Evolutionary conservation across 1,284 basidiomycete genomes (phyloP).

Genomic region (Boletus sp.): DNA sequence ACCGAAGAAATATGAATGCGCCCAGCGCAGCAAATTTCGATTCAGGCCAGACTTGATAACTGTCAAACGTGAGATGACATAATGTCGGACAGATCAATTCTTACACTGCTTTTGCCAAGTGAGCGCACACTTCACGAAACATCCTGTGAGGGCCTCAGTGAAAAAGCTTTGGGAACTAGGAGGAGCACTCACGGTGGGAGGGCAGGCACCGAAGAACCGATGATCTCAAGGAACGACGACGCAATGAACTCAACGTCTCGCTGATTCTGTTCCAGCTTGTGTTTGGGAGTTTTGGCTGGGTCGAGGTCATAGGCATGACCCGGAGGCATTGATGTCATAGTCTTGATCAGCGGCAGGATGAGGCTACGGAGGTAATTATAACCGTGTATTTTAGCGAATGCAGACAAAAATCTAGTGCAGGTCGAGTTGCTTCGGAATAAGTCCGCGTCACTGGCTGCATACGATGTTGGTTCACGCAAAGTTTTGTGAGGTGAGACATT

Average conservation of each 20-base stretch:
- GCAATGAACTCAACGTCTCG: conserved; percentile 73
- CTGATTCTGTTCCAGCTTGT: conserved; percentile 68
- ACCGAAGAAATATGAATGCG: conserved; percentile 88
- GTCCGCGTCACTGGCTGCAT: conserved; percentile 67
- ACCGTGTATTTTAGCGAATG: conserved; percentile 82
- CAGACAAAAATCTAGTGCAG: conserved; percentile 78
- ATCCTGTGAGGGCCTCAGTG: conserved; percentile 47
- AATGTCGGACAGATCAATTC: conserved; percentile 26
- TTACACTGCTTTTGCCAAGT: conserved; percentile 80
- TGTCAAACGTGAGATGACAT: conserved; percentile 22
- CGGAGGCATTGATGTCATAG: conserved; percentile 67
- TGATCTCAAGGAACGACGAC: conserved; percentile 71
- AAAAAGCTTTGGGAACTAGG: not conserved
- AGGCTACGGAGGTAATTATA: conserved; percentile 83
- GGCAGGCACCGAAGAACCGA: conserved; percentile 65
- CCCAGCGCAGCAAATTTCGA: conserved; percentile 84
- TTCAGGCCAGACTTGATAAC: conserved; percentile 70
- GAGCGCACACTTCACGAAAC: conserved; percentile 83
- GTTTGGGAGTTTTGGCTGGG: conserved; percentile 56
- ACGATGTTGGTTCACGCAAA: conserved; percentile 10
- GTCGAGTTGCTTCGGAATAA: conserved; percentile 86
- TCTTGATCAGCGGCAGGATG: conserved; percentile 71
- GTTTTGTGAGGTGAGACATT: conserved; percentile 14
- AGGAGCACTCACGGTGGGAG: conserved; percentile 65
- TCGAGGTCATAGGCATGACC: conserved; percentile 81